Conservation (phyloP, 352 stramenopile species). For the Peronospora farinosa region DNA sequence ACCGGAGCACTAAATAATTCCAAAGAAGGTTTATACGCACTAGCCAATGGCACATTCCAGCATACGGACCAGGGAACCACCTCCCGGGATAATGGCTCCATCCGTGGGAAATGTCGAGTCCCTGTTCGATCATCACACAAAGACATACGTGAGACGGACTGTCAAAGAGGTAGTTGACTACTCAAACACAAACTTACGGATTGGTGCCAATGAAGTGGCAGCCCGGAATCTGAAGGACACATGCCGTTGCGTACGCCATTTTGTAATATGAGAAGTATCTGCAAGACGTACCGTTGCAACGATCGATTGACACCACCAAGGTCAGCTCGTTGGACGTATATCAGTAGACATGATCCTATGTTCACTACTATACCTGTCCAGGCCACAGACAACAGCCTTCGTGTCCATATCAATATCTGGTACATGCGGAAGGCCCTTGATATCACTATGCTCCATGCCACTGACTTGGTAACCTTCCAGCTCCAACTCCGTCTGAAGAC, state of each 20-base stretch:
- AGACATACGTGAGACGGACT: slow-evolving; percentile 3
- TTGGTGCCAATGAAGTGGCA: slow-evolving; percentile 83
- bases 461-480: slow-evolving; percentile 62
- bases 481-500: slow-evolving; percentile 58
- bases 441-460: slow-evolving; percentile 59
- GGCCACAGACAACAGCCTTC: slow-evolving; percentile 74
- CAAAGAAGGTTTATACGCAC: slow-evolving; percentile 27
- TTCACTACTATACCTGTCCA: slow-evolving; percentile 45
- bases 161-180: background rate
- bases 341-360: background rate
- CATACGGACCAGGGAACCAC: slow-evolving; percentile 63
- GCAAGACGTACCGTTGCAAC: background rate
- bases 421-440: slow-evolving; percentile 58
- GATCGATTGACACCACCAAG: background rate
- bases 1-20: background rate
- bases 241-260: slow-evolving; percentile 69
- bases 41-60: slow-evolving; percentile 58
- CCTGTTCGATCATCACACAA: slow-evolving; percentile 20
- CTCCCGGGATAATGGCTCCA: slow-evolving; percentile 62
- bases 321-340: background rate
- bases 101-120: slow-evolving; percentile 74
- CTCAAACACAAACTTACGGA: slow-evolving; percentile 36
- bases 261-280: slow-evolving; percentile 84
- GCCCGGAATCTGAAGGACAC: slow-evolving; percentile 58
- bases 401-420: slow-evolving; percentile 64